Base-by-base conservation (phyloP, 352 stramenopile species). In the Phytophthora palmivora region DNA sequence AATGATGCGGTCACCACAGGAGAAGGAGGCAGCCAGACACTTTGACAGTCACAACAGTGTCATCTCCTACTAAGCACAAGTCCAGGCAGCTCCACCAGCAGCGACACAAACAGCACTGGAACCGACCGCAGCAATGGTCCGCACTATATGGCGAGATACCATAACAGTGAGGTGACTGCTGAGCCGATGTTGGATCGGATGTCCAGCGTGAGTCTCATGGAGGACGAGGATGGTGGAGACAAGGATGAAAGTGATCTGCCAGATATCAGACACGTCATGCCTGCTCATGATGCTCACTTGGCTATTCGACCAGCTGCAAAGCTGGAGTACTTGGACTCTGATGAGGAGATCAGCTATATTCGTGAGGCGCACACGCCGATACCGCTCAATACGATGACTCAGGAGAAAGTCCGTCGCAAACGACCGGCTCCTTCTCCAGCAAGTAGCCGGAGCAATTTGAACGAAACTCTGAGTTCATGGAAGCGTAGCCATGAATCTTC, bases 121-220 rank as follows among this genome's bases (percentile, higher is more conserved):
- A 78, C 74, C 1, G 74, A 82, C 53, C 60, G 51, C 15, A 72
- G 51, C 34, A 56, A 56, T 34, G 57, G 63, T 0, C 39, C 44
- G 2, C 44, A 52, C 37, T 54, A 36, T 32, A 44, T 58, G 18
- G 33, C 38, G 5, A 55, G 34, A 19, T 32, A 55, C n/a, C 44
- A 52, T 11, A 46, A 21, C 33, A 63, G 8, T 15, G 45, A 74
- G 28, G 51, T 63, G n/a, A 65, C 41, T 5, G 19, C 59, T 7
- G 59, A 69, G 39, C 67, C 70, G 5, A 70, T 77, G 62, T 28
- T 84, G 26, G 67, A 60, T 37, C 54, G 59, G 26, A 81, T 87
- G 74, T 87, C 77, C 56, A 84, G 67, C 53, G 74, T 82, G 12
- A 75, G 65, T 42, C 72, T 87, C 28, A 42, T 79, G n/a, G 74